phyloP scores from a whole-genome alignment of 2,329 filamentous ascomycete genomes.

The Talaromyces pinophilus region DNA sequence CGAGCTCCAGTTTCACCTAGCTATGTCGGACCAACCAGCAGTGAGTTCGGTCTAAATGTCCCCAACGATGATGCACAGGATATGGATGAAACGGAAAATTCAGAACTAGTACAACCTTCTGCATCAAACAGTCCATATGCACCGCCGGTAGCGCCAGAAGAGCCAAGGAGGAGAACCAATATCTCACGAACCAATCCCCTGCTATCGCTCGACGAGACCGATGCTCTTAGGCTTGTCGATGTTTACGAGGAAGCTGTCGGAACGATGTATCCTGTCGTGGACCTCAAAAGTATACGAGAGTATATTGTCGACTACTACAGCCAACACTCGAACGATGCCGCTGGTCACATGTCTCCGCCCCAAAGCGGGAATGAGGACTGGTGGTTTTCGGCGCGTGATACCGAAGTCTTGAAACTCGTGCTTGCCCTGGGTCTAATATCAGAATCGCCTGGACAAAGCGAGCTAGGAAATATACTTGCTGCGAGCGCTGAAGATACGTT shows the following conservation, averaged over 20 bases:
- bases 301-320: slow-evolving; percentile 21
- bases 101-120: slow-evolving; percentile 13
- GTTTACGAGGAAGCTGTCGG: slow-evolving; percentile 23
- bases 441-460: slow-evolving; percentile 75
- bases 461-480: slow-evolving; percentile 45
- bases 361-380: slow-evolving; percentile 33
- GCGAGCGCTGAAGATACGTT: slow-evolving; percentile 41
- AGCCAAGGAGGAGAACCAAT: background rate
- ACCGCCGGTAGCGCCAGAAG: slow-evolving; percentile 2
- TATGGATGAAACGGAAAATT: slow-evolving; percentile 21
- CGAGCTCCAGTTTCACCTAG: slow-evolving; percentile 34
- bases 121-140: slow-evolving; percentile 3
- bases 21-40: slow-evolving; percentile 40
- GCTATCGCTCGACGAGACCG: slow-evolving; percentile 15
- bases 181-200: slow-evolving; percentile 16
- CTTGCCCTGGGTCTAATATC: slow-evolving; percentile 73
- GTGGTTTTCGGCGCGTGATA: slow-evolving; percentile 50
- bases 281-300: slow-evolving; percentile 21
- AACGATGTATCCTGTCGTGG: slow-evolving; percentile 24
- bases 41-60: slow-evolving; percentile 36
- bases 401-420: slow-evolving; percentile 75
- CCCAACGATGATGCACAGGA: slow-evolving; percentile 12
- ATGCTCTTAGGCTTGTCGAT: slow-evolving; percentile 20
- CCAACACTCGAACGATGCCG: slow-evolving; percentile 1
- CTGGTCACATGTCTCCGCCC: background rate